Evolutionary conservation across 306 rosid species (phyloP).

Genomic region (Heteromeles arbutifolia): DNA sequence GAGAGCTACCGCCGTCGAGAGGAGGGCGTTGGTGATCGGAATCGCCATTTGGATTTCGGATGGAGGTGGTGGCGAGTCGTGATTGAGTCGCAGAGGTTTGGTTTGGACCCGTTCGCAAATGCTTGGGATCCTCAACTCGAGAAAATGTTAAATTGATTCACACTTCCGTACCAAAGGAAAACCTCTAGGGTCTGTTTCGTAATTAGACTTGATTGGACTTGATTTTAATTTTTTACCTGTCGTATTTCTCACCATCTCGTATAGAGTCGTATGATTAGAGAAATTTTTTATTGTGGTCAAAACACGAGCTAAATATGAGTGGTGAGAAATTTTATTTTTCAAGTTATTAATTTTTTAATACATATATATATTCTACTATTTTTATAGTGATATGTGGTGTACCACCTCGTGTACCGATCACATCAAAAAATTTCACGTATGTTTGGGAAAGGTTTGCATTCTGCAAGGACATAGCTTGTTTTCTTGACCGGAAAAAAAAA

Average conservation of each 20-base stretch:
- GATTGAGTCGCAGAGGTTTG: not conserved
- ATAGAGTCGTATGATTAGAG: too few species aligned
- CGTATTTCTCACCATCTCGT: too few species aligned
- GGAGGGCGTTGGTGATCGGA: constrained; percentile 29
- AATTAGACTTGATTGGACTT: not conserved
- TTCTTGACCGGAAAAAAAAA: too few species aligned
- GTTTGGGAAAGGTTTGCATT: too few species aligned
- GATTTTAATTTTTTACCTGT: too few species aligned
- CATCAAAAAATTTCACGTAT: too few species aligned
- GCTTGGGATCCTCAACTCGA: not conserved
- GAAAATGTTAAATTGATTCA: not conserved
- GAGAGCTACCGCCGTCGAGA: constrained; percentile 32
- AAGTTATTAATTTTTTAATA: too few species aligned
- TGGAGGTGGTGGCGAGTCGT: not conserved
- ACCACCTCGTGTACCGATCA: accelerated
- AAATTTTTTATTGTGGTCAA: accelerated
- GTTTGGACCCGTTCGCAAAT: not conserved
- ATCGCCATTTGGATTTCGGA: constrained; percentile 44
- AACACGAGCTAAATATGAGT: too few species aligned
- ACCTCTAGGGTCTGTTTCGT: not conserved
- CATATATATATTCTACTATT: too few species aligned
- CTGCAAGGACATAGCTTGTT: too few species aligned
- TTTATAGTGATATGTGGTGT: too few species aligned
- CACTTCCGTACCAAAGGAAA: not conserved
- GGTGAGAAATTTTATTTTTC: too few species aligned